phyloP scores from a whole-genome alignment of 331 rosid species.

The Quercus tomentella region DNA sequence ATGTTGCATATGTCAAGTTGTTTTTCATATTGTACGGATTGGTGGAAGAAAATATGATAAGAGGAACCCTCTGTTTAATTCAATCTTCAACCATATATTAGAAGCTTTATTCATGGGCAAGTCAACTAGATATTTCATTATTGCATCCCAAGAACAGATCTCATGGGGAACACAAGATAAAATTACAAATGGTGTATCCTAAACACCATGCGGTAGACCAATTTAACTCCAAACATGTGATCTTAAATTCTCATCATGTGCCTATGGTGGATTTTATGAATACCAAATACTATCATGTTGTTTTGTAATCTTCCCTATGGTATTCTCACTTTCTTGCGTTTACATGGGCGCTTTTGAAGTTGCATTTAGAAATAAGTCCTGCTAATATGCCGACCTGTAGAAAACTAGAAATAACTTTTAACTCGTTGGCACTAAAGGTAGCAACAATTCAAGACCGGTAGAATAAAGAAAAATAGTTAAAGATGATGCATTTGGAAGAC shows the following conservation, averaged over 20 bases:
- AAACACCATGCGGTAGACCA: neutral
- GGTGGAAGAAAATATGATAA: neutral
- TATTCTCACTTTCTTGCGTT: too few species aligned
- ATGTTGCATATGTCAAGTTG: neutral
- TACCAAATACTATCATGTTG: neutral
- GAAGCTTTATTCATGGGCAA: constrained; percentile 18
- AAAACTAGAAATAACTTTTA: too few species aligned
- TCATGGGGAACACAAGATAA: constrained; percentile 14
- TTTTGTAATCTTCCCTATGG: too few species aligned
- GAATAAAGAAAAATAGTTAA: too few species aligned
- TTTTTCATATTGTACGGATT: neutral
- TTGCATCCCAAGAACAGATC: constrained; percentile 37
- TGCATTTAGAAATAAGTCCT: too few species aligned
- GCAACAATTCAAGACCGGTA: too few species aligned
- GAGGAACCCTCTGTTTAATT: too few species aligned
- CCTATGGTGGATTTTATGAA: neutral
- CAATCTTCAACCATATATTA: neutral
- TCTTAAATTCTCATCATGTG: constrained; percentile 20
- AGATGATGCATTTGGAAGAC: too few species aligned
- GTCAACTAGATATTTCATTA: constrained; percentile 16
- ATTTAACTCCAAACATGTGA: constrained; percentile 17
- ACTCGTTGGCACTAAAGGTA: too few species aligned
- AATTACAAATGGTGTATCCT: neutral
- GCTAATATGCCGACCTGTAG: too few species aligned
- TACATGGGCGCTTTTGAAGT: too few species aligned